Conservation (phyloP, 108 stramenopile genomes). For the Cylindrotheca fusiformis region DNA sequence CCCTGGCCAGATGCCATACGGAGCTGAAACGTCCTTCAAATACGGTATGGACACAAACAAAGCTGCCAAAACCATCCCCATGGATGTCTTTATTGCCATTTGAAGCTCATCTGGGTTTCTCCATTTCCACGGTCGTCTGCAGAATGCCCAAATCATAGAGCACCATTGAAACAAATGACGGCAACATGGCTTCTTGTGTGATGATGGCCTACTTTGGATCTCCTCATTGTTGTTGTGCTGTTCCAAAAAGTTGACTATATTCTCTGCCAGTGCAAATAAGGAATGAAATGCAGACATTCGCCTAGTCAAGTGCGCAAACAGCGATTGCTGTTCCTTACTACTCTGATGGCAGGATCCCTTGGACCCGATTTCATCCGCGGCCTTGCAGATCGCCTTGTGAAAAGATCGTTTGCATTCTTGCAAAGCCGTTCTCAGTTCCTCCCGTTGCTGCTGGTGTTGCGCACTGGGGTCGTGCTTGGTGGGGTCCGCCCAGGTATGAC, state of each 20-base stretch:
- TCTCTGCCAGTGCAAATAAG: conserved; percentile 17
- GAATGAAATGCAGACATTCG: conserved; percentile 21
- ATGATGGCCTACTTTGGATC: background rate
- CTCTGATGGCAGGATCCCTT: background rate
- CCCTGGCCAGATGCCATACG: background rate
- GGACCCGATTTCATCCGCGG: background rate
- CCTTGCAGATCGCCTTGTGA: background rate
- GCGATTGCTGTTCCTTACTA: background rate
- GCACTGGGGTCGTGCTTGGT: background rate
- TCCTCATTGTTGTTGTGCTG: background rate
- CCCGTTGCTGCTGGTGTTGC: too few relatives aligned
- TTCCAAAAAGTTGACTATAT: background rate
- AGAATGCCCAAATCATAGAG: background rate
- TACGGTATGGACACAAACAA: background rate
- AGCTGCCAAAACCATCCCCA: background rate
- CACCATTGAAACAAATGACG: background rate
- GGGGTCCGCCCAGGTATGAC: conserved; percentile 17
- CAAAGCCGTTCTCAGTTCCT: background rate
- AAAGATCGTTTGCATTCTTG: background rate
- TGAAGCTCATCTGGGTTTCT: background rate
- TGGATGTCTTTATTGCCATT: background rate
- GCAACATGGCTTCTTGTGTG: background rate
- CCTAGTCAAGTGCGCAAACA: conserved; percentile 14
- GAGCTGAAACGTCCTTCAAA: background rate
- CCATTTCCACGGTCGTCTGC: background rate